Conservation (phyloP, 164 flowering plant species). For the Amborella trichopoda region DNA sequence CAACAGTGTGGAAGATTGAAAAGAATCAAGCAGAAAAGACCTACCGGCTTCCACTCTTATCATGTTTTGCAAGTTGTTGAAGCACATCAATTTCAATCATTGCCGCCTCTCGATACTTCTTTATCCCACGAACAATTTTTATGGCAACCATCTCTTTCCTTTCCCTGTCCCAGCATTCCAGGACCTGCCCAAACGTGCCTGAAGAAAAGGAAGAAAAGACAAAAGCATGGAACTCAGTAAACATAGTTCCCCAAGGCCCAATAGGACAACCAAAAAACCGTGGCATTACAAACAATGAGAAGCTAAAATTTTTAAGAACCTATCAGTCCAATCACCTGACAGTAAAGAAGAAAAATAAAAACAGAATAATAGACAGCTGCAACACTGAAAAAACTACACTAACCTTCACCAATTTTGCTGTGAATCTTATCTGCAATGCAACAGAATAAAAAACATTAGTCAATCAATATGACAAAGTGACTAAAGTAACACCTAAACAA, state of each 20-base stretch:
- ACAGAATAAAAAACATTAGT: constrained; percentile 1
- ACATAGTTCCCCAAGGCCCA: too few species aligned
- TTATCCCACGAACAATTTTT: constrained; percentile 81
- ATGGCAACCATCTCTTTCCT: constrained; percentile 89
- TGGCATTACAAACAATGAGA: too few species aligned
- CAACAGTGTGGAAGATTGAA: too few species aligned
- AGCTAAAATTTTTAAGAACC: too few species aligned
- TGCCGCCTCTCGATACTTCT: constrained; percentile 93
- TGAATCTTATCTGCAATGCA: constrained; percentile 56
- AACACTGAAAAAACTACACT: background rate
- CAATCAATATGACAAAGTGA: background rate
- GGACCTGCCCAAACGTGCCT: constrained; percentile 98
- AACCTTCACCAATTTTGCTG: constrained; percentile 92
- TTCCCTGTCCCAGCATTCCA: constrained; percentile 96
- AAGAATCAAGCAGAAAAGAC: constrained; percentile 10
- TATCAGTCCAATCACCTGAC: too few species aligned
- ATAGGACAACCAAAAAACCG: too few species aligned
- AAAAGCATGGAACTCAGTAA: background rate
- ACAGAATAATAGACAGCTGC: background rate
- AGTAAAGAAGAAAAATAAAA: too few species aligned
- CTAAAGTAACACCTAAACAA: background rate
- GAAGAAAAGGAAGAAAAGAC: constrained; percentile 7
- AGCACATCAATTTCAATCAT: constrained; percentile 95
- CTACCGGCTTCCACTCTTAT: constrained; percentile 77
- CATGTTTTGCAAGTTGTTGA: constrained; percentile 72